Percentiles rank a stretch among this genome's conserved stretches.
phyloP scores from a whole-genome alignment of 176 grass and related monocot species.

The Alopecurus myosuroides region DNA sequence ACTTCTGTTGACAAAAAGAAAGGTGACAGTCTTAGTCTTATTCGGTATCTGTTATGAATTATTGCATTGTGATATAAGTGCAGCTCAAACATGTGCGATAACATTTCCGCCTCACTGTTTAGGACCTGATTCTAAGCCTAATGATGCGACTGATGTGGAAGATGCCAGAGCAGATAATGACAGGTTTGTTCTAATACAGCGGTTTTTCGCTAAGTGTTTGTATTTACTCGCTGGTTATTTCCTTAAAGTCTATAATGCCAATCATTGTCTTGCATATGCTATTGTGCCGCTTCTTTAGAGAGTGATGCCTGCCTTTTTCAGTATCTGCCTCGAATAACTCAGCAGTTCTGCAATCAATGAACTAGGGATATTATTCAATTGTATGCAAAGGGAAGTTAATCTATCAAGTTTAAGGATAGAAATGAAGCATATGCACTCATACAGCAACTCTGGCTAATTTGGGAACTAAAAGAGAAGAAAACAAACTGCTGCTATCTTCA shows the following conservation, averaged over 20 bases:
- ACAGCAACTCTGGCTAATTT: background rate
- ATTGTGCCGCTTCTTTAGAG: background rate
- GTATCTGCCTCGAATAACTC: background rate
- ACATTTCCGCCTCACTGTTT: background rate
- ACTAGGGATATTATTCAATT: background rate
- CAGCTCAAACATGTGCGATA: background rate
- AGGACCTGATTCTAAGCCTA: slow-evolving; percentile 27
- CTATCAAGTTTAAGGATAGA: background rate
- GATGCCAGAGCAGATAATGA: slow-evolving; percentile 38
- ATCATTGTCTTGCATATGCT: background rate
- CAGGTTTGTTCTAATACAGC: slow-evolving; percentile 26
- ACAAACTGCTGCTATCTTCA: background rate
- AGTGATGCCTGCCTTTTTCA: background rate
- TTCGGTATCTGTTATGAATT: background rate
- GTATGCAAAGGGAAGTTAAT: background rate
- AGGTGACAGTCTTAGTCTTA: slow-evolving; percentile 8
- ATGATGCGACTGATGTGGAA: background rate
- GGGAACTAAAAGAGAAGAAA: background rate
- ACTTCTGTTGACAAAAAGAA: slow-evolving; percentile 26
- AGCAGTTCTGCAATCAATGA: background rate
- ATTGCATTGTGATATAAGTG: background rate
- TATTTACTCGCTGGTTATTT: background rate
- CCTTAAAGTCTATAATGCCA: background rate
- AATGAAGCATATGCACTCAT: background rate
- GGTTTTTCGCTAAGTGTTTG: background rate